Percentiles rank a stretch among this genome's conserved stretches.
These are phyloP conservation scores for Lanmaoa rubissima DNA, from an alignment of 768 basidiomycete species.

Conservation along the genomic window DNA sequence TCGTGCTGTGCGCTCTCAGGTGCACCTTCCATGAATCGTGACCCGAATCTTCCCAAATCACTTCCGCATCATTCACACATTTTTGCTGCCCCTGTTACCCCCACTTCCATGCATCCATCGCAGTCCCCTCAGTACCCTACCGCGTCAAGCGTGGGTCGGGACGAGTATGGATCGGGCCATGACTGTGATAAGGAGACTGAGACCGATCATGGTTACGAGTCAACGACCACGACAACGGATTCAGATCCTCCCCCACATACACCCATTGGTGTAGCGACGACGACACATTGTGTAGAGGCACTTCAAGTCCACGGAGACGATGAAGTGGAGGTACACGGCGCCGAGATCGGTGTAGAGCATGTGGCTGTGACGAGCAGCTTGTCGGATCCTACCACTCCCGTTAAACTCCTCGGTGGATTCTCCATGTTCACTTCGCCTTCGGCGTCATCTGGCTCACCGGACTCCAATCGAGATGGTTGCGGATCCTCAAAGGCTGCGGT, in stretches of 20 bases:
- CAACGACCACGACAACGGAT: conserved; percentile 27
- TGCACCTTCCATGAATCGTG: conserved; percentile 11
- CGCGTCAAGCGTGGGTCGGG: conserved; percentile 3
- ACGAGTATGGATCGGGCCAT: conserved; percentile 3
- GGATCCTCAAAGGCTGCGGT: conserved; percentile 14
- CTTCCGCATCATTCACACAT: conserved; percentile 4
- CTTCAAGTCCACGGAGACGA: conserved; percentile 15
- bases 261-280: conserved; percentile 16
- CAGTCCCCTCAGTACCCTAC: conserved; percentile 1
- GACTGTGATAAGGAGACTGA: conserved; percentile 22
- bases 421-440: conserved; percentile 7
- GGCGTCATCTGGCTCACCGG: not conserved
- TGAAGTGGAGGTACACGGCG: conserved; percentile 1
- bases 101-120: not conserved
- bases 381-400: conserved; percentile 17
- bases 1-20: conserved; percentile 9
- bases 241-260: conserved; percentile 28
- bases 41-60: conserved; percentile 6
- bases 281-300: conserved; percentile 3
- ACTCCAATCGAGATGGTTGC: not conserved
- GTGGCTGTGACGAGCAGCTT: conserved; percentile 1
- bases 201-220: conserved; percentile 27
- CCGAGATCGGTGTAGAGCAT: conserved; percentile 7
- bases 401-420: conserved; percentile 14
- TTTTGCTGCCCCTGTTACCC: not conserved